A percentile compares a stretch with the other conserved stretches of the same genome.
phyloP scores from a whole-genome alignment of 2,329 filamentous ascomycete species.

The Verticillium alfalfae region DNA sequence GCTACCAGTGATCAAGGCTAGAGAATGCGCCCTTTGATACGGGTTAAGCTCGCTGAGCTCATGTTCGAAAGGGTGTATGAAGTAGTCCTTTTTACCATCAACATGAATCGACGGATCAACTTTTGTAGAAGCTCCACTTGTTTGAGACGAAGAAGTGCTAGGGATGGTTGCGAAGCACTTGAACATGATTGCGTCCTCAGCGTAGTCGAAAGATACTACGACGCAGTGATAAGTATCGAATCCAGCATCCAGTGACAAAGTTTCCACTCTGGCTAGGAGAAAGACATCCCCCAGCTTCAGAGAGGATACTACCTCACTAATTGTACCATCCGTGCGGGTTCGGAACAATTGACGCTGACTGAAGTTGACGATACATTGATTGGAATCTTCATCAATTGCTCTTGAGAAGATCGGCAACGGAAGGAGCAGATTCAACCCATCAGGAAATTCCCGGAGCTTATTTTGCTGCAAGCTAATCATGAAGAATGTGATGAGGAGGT shows the following conservation, averaged over 20 bases:
- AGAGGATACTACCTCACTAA: slow-evolving; percentile 6
- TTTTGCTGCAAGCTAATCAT: slow-evolving; percentile 49
- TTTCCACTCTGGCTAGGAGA: not conserved
- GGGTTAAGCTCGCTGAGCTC: slow-evolving; percentile 53
- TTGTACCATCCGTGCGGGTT: not conserved
- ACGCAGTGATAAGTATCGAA: not conserved
- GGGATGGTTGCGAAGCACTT: not conserved
- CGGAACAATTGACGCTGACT: not conserved
- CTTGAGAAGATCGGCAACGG: slow-evolving; percentile 6
- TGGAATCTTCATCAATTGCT: not conserved
- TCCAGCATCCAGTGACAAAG: not conserved
- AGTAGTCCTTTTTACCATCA: not conserved
- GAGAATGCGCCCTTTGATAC: slow-evolving; percentile 41
- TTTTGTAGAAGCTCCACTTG: too few species aligned
- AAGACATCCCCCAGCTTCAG: slow-evolving; percentile 7
- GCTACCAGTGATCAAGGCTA: slow-evolving; percentile 46
- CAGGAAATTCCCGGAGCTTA: slow-evolving; percentile 36
- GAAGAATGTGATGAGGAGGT: slow-evolving; percentile 78
- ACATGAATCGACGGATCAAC: not conserved
- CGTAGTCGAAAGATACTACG: not conserved
- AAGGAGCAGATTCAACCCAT: slow-evolving; percentile 31
- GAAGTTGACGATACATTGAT: not conserved
- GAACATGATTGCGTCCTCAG: not conserved
- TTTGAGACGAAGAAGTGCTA: not conserved
- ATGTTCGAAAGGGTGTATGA: slow-evolving; percentile 38